phyloP scores from a whole-genome alignment of 176 grass and related monocot genomes.

The Avena atlantica region DNA sequence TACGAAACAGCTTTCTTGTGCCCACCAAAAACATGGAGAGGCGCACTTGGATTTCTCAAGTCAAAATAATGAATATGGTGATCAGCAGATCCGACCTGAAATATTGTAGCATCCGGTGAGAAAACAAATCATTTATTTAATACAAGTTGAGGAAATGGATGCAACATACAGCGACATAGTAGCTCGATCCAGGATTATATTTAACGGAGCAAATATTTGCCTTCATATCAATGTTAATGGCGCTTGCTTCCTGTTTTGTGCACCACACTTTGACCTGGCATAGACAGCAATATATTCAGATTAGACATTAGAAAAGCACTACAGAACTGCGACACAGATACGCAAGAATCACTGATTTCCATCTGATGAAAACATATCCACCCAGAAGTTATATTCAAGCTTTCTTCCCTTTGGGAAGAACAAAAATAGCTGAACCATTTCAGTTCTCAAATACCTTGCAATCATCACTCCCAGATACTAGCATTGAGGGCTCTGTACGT shows the following conservation, averaged over 20 bases:
- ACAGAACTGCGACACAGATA: background rate
- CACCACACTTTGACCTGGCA: conserved; percentile 98
- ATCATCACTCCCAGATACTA: conserved; percentile 99
- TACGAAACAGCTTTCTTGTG: conserved; percentile 98
- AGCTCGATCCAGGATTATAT: conserved; percentile 95
- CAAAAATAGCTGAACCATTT: background rate
- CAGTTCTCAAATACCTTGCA: conserved; percentile 76
- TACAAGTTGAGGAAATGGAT: conserved; percentile 36
- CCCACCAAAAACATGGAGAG: conserved; percentile 82
- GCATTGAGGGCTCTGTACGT: conserved; percentile 84
- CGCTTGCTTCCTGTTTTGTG: conserved; percentile 95
- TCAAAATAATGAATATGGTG: conserved; percentile 99
- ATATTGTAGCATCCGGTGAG: conserved; percentile 45
- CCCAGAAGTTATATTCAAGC: background rate
- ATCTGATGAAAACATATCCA: background rate
- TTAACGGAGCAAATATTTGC: conserved; percentile 99
- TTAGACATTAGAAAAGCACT: conserved; percentile 28
- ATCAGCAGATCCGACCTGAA: conserved; percentile 95
- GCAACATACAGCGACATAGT: conserved; percentile 85
- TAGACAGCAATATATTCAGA: conserved; percentile 4
- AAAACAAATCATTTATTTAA: conserved; percentile 35
- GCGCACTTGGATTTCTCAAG: conserved; percentile 81
- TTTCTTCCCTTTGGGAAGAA: conserved; percentile 5
- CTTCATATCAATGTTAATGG: conserved; percentile 99
- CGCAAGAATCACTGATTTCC: background rate